Evolutionary conservation across 108 stramenopile genomes (phyloP), one percentile per base, ranked within the genome.

Genomic region (Conticribra weissflogii): DNA sequence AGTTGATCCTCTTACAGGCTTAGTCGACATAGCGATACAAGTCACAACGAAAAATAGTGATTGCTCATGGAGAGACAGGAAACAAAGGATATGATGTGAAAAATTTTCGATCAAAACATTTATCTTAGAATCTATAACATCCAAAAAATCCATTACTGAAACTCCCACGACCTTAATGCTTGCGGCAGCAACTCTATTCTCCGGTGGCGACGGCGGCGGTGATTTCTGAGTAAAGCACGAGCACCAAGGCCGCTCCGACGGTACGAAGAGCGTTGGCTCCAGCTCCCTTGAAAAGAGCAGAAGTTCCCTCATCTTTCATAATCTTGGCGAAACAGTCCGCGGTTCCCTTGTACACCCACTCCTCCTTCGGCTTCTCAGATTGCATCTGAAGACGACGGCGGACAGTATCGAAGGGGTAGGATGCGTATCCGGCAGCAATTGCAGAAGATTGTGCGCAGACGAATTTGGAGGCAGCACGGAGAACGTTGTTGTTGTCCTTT

Each of bases 371-470:
- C 92, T 97, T 97, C 83, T 96, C 96, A 19, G 98, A 95, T 77
- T 99, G 96, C 97, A 98, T 98, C 82, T 97, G 97, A 58, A 99
- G 91, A 86, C 99, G 98, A 85, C 99, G 98, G 82, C 97, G 98
- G 82, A 99, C 88, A 62, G 99, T 99, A 69, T 99, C 99, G 71
- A 99, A 96, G 32, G 99, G 99, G 88, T 99, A 99, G n/a, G 97
- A 97, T 59, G 92, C 94, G 83, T 96, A 95, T 47, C 97, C 98
- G 50, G 98, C 96, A 36, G 83, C 56, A 64, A 96, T 93, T 66
- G 97, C 97, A 47, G 98, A 96, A 28, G 81, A 59, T 80, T 99
- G 99, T 49, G 99, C 99, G 72, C 96, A 96, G 45, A 31, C 83
- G 78, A 97, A 99, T 84, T 97, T 97, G 81, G 96, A 97, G n/a